phyloP scores from a whole-genome alignment of 306 rosid genomes.

The Casuarina equisetifolia region DNA sequence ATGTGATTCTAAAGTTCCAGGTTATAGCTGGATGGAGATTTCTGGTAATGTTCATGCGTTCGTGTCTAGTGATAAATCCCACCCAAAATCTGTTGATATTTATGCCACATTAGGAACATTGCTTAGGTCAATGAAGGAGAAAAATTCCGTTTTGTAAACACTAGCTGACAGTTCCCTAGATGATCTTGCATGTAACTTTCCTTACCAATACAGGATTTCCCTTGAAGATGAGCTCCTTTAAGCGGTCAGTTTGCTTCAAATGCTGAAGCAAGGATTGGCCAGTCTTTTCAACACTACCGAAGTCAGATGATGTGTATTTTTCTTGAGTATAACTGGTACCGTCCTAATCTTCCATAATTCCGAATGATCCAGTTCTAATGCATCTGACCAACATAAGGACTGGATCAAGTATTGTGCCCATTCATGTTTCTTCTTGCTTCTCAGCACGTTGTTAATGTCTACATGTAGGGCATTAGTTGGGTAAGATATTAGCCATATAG shows the following conservation, averaged over 20 bases:
- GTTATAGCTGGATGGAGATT: constrained; percentile 72
- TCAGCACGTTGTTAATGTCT: no score
- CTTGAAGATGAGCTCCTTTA: neutral
- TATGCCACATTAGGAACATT: constrained; percentile 43
- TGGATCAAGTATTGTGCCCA: no score
- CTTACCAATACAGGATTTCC: neutral
- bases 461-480: no score
- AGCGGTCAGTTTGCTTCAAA: neutral
- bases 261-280: neutral
- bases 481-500: no score
- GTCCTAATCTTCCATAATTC: neutral
- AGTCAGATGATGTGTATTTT: neutral
- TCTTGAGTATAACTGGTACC: neutral
- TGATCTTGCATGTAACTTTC: neutral
- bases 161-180: neutral
- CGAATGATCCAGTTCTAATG: neutral
- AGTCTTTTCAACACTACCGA: neutral
- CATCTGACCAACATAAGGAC: no score
- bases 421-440: no score
- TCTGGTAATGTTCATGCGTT: constrained; percentile 47
- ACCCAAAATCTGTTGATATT: constrained; percentile 43
- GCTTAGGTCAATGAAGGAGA: constrained; percentile 45
- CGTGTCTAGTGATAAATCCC: constrained; percentile 52
- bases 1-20: constrained; percentile 49
- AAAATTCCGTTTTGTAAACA: neutral